Base-by-base conservation (phyloP, 768 basidiomycete genomes). In the Cystofilobasidium bisporidii region DNA sequence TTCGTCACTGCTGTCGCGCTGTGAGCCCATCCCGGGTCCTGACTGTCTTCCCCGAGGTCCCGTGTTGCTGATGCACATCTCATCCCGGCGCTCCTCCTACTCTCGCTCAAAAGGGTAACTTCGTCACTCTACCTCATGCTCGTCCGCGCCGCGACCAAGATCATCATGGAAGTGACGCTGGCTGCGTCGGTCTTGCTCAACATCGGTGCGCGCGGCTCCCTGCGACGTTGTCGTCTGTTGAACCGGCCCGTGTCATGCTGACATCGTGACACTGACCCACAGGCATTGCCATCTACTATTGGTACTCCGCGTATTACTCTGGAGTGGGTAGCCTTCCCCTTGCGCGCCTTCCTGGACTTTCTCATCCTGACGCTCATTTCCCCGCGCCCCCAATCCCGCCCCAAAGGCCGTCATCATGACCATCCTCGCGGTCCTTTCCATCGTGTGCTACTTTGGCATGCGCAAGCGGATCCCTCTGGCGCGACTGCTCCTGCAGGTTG, bases 101-200 rank as follows among this genome's bases (percentile, higher is more conserved):
- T n/a, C n/a, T 36, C 36, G 36, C 36, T 36, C 36, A 12, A 5
- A 36, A 36, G 36, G 45, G 65, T 67, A 18, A 32, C 24, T 2
- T 22, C 45, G n/a, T 61, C 81, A 2, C 48, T 81, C 14, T 90
- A 87, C 73, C 81, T 91, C 56, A 80, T 87, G 61, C 79, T 90
- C 68, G 81, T 85, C 24, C 84, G 89, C 32, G 77, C 81, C 1
- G 88, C 89, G 77, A 89, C 88, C 43, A 84, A 79, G 71, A 74
- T 81, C 15, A 86, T 91, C 72, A 88, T 89, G 84, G 88, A 88
- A 72, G 81, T 87, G 32, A 87, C 87, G 4, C 80, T 88, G 11
- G 75, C 87, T 36, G 77, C 87, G 24, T 41, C 43, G 6, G 65
- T 78, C 56, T 48, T 75, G 3, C 70, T 77, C 61, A 74, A 72